A percentile compares a stretch with the other conserved stretches of the same genome.
Evolutionary conservation across 805 yeast genomes (phyloP).

Genomic region (Pichia eremophila): DNA sequence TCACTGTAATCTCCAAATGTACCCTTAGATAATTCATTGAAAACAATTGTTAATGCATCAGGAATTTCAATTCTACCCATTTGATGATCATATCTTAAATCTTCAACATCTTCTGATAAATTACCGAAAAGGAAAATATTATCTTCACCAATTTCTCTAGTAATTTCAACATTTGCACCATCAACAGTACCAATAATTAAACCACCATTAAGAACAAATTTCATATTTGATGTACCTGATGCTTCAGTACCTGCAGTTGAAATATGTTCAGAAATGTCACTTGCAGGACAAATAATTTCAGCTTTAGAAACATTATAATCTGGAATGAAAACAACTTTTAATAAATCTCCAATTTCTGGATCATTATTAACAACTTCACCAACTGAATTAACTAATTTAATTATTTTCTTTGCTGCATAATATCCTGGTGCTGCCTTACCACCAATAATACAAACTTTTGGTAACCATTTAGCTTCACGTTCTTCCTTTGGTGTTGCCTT

Average conservation of each 20-base stretch:
- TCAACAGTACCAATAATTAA: conserved; percentile 91
- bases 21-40: conserved; percentile 57
- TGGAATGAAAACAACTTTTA: conserved; percentile 82
- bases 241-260: conserved; percentile 98
- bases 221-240: conserved; percentile 93
- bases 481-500: conserved; percentile 59
- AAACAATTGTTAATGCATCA: conserved; percentile 50
- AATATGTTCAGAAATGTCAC: conserved; percentile 86
- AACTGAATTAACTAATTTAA: conserved; percentile 75
- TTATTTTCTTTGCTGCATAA: conserved; percentile 87
- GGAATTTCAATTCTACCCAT: conserved; percentile 54
- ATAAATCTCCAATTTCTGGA: conserved; percentile 58
- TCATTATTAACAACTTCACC: conserved; percentile 75
- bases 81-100: conserved; percentile 65
- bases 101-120: conserved; percentile 83
- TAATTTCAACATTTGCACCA: conserved; percentile 93
- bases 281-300: conserved; percentile 81
- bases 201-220: conserved; percentile 90
- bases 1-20: conserved; percentile 60
- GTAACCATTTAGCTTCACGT: conserved; percentile 47
- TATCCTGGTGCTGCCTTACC: conserved; percentile 98
- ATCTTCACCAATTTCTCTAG: conserved; percentile 89
- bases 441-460: conserved; percentile 79
- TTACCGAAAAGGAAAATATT: conserved; percentile 89
- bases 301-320: conserved; percentile 94